Evolutionary conservation across 164 flowering plant species (phyloP), one percentile per base, ranked within the genome.

Genomic region (Chloranthus sessilifolius): DNA sequence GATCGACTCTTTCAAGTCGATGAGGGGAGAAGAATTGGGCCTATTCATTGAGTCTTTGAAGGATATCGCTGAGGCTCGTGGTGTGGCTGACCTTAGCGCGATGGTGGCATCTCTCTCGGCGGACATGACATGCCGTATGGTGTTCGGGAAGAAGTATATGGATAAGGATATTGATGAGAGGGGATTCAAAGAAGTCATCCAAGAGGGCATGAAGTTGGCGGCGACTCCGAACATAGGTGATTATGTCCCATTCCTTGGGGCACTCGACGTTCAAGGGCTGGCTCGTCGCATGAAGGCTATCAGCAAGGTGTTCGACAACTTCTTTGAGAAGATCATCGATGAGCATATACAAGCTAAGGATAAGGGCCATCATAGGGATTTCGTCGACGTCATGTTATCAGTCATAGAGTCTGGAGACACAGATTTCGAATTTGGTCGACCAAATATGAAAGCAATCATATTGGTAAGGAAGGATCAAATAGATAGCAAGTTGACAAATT

Each of bases 101-200:
- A 60, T 21, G 46, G 64, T 53, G 57, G 39, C 67, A 2, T 26
- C 69, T 9, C 50, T 69, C 11, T 61, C 39, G 7, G 47, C 65
- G 1, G 53, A 63, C 27, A 61, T 63, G 54, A 58, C 70, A 11
- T 76, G 70, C 16, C 3, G 20, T 46, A 74, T 74, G 80, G 69
- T 74, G 21, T 54, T 80, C 43, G 85, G 82, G 17, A 80, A 73
- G 65, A 79, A 79, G 58, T 72, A 61, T 36, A 35, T 10, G 17
- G 72, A 72, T 22, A 35, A 65, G 46, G 74, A 71, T 1, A 40
- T 72, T 9, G 72, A 67, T 25, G 65, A 68, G 62, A 69, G 55
- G 9, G 79, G 83, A 2, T 81, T 78, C 52, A 69, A 63, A 19
- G 68, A 52, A 20, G 64, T 74, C 26, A 64, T 78, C 12, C 73